Conservation (phyloP, 176 grass and related monocot species). For the Aegilops speltoides region DNA sequence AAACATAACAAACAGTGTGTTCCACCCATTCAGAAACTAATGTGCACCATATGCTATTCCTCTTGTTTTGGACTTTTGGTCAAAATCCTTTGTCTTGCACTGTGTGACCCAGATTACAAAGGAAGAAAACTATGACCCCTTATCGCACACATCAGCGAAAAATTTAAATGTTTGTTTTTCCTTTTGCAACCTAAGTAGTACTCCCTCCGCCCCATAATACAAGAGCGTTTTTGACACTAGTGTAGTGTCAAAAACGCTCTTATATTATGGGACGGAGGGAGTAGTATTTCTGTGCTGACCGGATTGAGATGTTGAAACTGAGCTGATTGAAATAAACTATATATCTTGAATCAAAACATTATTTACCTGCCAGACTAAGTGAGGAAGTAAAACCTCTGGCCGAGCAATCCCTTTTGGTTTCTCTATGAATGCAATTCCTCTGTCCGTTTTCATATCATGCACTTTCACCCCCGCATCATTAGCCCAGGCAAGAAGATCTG, state of each 20-base stretch:
- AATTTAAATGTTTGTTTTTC: background rate
- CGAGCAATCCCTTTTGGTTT: constrained; percentile 77
- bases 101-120: background rate
- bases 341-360: background rate
- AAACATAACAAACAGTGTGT: background rate
- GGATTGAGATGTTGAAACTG: constrained; percentile 8
- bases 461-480: constrained; percentile 95
- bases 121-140: background rate
- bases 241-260: no score
- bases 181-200: background rate
- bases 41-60: background rate
- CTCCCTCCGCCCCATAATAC: no score
- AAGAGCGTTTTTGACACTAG: no score
- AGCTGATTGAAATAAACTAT: background rate
- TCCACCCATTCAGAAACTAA: background rate
- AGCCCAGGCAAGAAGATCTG: constrained; percentile 90
- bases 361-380: constrained; percentile 94
- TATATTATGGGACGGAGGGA: background rate
- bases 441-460: constrained; percentile 88
- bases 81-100: background rate
- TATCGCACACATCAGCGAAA: background rate
- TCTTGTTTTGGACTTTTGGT: constrained; percentile 1
- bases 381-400: constrained; percentile 88
- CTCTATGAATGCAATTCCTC: constrained; percentile 95
- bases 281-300: background rate